Conservation (phyloP, 2,329 filamentous ascomycete genomes). For the Dactylellina haptotyla region DNA sequence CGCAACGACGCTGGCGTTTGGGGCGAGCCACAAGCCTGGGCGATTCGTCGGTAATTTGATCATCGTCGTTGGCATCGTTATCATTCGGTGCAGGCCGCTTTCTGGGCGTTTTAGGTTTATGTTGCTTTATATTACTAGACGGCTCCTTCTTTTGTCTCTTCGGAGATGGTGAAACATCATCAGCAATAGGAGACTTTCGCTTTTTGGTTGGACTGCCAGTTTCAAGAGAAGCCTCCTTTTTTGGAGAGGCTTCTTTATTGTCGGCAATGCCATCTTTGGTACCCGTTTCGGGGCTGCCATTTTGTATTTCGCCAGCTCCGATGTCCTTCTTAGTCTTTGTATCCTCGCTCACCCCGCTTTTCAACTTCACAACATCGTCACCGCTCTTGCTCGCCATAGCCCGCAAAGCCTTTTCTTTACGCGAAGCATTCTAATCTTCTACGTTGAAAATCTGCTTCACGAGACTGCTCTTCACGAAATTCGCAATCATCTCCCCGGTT, state of each 20-base stretch:
- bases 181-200: background rate
- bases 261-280: too few relatives aligned
- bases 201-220: background rate
- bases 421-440: conserved; percentile 38
- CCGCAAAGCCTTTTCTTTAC: background rate
- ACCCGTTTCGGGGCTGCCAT: too few relatives aligned
- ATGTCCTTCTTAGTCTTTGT: background rate
- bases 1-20: background rate
- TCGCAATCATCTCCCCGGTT: conserved; percentile 62
- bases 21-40: background rate
- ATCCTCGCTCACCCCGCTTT: background rate
- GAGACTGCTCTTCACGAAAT: conserved; percentile 39
- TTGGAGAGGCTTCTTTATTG: too few relatives aligned
- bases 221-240: background rate
- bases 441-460: conserved; percentile 51
- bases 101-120: background rate
- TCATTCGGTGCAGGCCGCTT: background rate
- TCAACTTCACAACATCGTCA: background rate
- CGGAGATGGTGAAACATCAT: background rate
- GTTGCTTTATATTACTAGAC: background rate
- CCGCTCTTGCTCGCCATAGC: background rate
- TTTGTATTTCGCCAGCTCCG: too few relatives aligned
- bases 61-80: background rate
- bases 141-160: conserved; percentile 23
- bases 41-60: background rate